Conservation (phyloP, 805 yeast species). For the Trichomonascus vanleenenianus region DNA sequence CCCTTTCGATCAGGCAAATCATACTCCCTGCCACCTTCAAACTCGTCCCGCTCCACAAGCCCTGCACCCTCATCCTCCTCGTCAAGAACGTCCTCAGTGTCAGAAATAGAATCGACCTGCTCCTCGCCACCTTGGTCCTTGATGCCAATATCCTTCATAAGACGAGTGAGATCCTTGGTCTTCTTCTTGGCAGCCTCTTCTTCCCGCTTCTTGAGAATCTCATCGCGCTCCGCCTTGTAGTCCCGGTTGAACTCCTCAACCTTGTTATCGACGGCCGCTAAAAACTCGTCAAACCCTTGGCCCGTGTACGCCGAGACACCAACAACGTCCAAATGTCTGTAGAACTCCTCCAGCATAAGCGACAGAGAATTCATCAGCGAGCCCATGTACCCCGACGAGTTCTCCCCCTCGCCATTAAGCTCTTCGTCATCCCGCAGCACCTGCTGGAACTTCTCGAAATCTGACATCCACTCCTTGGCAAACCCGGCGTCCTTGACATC, state of each 20-base stretch:
- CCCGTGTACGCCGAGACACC: conserved; percentile 94
- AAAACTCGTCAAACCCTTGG: conserved; percentile 84
- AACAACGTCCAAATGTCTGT: conserved; percentile 84
- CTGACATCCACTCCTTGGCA: conserved; percentile 96
- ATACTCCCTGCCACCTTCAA: conserved; percentile 14
- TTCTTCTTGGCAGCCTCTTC: conserved; percentile 66
- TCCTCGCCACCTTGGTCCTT: conserved; percentile 33
- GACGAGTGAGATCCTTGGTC: conserved; percentile 56
- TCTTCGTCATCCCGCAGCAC: conserved; percentile 67
- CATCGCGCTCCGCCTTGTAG: conserved; percentile 80
- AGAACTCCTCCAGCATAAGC: conserved; percentile 91
- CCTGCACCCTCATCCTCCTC: conserved; percentile 31
- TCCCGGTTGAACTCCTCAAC: conserved; percentile 79
- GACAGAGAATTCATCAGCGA: conserved; percentile 93
- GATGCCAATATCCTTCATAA: conserved; percentile 84
- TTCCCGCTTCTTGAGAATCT: conserved; percentile 66
- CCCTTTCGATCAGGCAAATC: conserved; percentile 14
- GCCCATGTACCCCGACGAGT: conserved; percentile 85
- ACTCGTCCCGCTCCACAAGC: conserved; percentile 25
- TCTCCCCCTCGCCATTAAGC: conserved; percentile 46
- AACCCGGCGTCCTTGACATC: conserved; percentile 80
- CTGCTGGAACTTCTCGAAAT: conserved; percentile 82
- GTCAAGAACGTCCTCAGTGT: conserved; percentile 39
- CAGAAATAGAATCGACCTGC: conserved; percentile 46
- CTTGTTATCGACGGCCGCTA: conserved; percentile 76